These are phyloP conservation scores for Pneumocystis wakefieldiae DNA, from an alignment of 1,139 yeast genomes.

Conservation along the genomic window DNA sequence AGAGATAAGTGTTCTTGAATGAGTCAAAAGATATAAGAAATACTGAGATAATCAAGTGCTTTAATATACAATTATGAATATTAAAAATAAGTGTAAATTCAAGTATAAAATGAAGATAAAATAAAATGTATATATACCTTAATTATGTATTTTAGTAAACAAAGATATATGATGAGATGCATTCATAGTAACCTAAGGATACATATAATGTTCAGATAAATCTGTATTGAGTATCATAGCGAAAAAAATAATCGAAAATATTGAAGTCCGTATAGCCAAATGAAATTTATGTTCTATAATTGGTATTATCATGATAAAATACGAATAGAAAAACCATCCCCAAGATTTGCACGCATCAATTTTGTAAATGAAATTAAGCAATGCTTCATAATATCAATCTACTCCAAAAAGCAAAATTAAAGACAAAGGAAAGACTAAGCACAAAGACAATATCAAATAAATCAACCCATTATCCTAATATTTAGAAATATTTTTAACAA, in stretches of 20 bases:
- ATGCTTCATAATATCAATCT: not conserved
- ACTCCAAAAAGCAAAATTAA: not conserved
- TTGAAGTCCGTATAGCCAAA: not conserved
- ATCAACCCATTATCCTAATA: not conserved
- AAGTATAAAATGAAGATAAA: not conserved
- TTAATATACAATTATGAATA: no score
- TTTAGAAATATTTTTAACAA: not conserved
- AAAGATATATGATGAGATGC: not conserved
- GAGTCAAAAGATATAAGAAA: no score
- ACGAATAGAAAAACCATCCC: not conserved
- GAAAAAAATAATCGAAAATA: not conserved
- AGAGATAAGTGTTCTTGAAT: no score
- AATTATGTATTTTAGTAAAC: not conserved
- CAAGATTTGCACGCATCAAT: not conserved
- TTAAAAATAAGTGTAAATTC: no score
- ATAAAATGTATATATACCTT: not conserved
- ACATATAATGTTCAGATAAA: not conserved
- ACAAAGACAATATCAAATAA: not conserved
- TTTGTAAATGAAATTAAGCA: not conserved
- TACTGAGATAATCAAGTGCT: no score
- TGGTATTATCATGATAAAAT: not conserved
- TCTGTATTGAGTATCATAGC: not conserved
- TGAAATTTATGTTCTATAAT: not conserved
- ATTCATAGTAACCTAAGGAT: not conserved
- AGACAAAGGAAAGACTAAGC: not conserved